Base-by-base conservation (phyloP, 73 alveolate species). In the Tetrahymena elliotti region DNA sequence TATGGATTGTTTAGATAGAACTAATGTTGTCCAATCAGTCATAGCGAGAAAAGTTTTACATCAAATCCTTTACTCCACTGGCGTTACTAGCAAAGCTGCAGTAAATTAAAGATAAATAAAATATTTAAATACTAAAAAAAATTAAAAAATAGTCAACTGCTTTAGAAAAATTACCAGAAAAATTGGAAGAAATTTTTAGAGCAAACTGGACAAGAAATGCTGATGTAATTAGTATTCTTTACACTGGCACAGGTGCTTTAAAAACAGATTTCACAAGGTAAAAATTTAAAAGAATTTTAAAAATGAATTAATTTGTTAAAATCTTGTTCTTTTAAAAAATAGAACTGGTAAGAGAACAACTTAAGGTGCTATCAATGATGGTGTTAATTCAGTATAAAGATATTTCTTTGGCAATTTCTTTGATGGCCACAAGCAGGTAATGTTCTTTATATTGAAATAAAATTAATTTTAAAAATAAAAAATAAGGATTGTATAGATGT, bases 221-320 rank as follows among this genome's bases (percentile, higher is more conserved):
- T 6, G 99, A 99, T 96, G 97, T 95, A 1, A 94, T 98, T 83
- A 97, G 99, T 93, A 94, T 97, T 35, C 95, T 99, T 13, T 99
- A 99, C 96, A 94, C 99, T 31, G 99, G 99, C 16, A 99, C 99
- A 33, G 99, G 99, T 13, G 99, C 99, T 3, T 95, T 98, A 93
- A 99, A 99, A 95, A 98, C 99, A 41, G 99, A 98, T 97, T 99
- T 99, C 95, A 99, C 99, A 1, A 68, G 88, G 88, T 68, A 24
- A 27, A 68, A 40, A 40, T 40, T 24, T 68, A 68, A 53, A 68
- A 18, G n/a, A 2, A 7, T 27, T 27, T 68, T 22, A 1, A 6
- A 31, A 68, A 8, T 3, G 11, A 24, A 68, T 68, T 27, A n/a
- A n/a, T 27, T 68, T 18, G 33, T 8, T 10, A 68, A 68, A 27